These are phyloP conservation scores for Dendrobium huoshanense DNA, from an alignment of 106 monocot genomes.

Conservation along the genomic window DNA sequence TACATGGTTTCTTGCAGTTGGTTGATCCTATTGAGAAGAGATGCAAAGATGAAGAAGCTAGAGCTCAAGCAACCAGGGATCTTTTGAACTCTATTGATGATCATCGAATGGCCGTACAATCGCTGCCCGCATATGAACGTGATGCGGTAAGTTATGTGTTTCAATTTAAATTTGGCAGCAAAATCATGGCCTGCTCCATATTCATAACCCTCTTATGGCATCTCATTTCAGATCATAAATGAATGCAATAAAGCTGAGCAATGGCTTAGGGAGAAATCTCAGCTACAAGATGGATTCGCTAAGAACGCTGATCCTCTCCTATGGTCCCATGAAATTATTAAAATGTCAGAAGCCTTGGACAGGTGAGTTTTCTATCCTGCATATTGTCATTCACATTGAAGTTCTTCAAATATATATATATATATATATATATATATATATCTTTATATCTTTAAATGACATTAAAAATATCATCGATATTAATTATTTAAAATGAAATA, in stretches of 20 bases:
- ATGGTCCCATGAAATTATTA: slow-evolving; percentile 73
- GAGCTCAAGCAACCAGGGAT: slow-evolving; percentile 54
- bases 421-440: too few relatives aligned
- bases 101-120: slow-evolving; percentile 47
- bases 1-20: slow-evolving; percentile 28
- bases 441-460: too few relatives aligned
- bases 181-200: background rate
- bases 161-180: background rate
- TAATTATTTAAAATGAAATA: too few relatives aligned
- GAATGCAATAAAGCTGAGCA: slow-evolving; percentile 77
- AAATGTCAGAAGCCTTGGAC: slow-evolving; percentile 45
- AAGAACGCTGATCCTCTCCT: slow-evolving; percentile 53
- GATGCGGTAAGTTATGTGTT: slow-evolving; percentile 40
- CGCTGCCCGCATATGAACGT: slow-evolving; percentile 26
- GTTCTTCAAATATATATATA: too few relatives aligned
- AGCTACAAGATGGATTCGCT: slow-evolving; percentile 60
- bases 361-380: slow-evolving; percentile 20
- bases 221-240: slow-evolving; percentile 35
- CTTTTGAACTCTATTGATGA: slow-evolving; percentile 58
- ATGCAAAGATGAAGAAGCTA: slow-evolving; percentile 70
- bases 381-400: too few relatives aligned
- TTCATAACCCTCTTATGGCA: background rate
- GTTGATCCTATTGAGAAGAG: slow-evolving; percentile 79
- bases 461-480: too few relatives aligned
- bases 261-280: slow-evolving; percentile 70